phyloP scores from a whole-genome alignment of 163 green algal species.

The Volvox carteri region DNA sequence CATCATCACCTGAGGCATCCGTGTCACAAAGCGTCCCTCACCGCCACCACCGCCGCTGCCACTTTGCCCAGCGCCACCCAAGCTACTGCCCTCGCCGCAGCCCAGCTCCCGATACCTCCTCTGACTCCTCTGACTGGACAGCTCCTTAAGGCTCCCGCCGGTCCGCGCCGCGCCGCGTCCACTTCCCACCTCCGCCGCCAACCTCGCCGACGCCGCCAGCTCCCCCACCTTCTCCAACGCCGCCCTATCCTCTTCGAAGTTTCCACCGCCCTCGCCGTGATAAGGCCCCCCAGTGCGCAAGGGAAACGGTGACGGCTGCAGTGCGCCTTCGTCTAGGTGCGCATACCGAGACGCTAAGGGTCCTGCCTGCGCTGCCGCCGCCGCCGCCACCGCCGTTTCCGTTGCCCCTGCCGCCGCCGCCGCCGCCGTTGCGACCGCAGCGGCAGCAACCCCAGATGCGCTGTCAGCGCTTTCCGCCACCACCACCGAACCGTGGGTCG shows the following conservation, averaged over 20 bases:
- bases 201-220: no score
- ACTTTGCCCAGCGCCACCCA: no score
- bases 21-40: background rate
- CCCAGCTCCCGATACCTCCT: background rate
- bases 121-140: background rate
- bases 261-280: background rate
- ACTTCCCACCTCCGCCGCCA: background rate
- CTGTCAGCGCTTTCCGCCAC: background rate
- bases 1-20: conserved; percentile 34
- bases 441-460: background rate
- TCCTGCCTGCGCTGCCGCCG: background rate
- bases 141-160: no score
- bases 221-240: background rate
- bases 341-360: no score
- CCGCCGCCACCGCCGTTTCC: background rate
- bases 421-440: background rate
- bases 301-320: conserved; percentile 40
- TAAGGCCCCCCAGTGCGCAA: background rate
- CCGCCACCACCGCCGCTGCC: background rate
- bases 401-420: no score
- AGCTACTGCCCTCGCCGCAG: background rate
- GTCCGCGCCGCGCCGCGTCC: background rate
- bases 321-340: background rate
- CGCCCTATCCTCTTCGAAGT: background rate
- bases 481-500: background rate